A percentile compares a stretch with the other conserved stretches of the same genome.
These are phyloP conservation scores for Herpetospermum pedunculosum DNA, from an alignment of 306 rosid species.

Conservation along the genomic window DNA sequence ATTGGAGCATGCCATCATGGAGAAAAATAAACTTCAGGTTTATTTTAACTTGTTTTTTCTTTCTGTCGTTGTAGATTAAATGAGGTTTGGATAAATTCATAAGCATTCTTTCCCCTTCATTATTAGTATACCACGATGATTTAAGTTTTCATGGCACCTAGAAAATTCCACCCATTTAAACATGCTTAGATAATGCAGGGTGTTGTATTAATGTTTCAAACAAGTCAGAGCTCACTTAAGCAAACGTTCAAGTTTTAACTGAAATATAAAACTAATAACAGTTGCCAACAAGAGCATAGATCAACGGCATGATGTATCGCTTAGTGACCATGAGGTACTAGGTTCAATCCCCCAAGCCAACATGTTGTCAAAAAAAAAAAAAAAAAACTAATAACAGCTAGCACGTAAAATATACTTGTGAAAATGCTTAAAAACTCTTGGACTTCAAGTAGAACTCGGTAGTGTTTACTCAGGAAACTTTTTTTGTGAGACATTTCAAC, in stretches of 20 bases:
- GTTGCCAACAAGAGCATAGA: too few relatives aligned
- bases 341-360: too few relatives aligned
- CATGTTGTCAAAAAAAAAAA: too few relatives aligned
- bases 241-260: background rate
- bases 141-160: background rate
- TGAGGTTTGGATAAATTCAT: background rate
- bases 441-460: background rate
- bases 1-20: conserved; percentile 46
- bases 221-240: background rate
- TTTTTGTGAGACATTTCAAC: background rate
- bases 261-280: background rate
- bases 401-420: background rate
- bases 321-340: too few relatives aligned
- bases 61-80: background rate
- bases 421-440: background rate
- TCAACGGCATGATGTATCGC: too few relatives aligned
- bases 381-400: background rate
- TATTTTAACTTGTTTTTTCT: conserved; percentile 10
- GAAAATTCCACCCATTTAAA: background rate
- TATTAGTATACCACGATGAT: background rate
- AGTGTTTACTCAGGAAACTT: background rate
- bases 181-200: background rate
- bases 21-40: conserved; percentile 71
- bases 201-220: background rate
- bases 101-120: background rate